These are phyloP conservation scores for Albugo candida DNA, from an alignment of 352 stramenopile genomes.

Conservation along the genomic window DNA sequence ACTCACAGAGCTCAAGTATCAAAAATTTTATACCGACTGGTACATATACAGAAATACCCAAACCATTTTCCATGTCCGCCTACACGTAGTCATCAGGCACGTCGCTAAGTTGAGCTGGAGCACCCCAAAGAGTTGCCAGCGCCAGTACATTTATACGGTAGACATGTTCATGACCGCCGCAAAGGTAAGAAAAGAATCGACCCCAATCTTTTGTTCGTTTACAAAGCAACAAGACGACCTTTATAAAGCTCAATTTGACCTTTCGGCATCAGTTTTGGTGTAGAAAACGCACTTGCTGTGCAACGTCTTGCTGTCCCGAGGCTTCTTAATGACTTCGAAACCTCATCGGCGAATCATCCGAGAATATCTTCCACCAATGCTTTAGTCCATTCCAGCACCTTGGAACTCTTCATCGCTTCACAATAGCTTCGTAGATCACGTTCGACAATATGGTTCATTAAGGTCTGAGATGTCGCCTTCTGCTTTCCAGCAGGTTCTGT, in stretches of 20 bases:
- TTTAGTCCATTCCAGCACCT: not conserved
- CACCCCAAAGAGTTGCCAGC: not conserved
- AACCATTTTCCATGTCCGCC: not conserved
- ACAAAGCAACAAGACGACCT: slow-evolving; percentile 2
- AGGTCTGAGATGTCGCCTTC: no score
- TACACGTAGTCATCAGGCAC: slow-evolving; percentile 1
- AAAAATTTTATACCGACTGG: not conserved
- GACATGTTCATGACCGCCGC: no score
- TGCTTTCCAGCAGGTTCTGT: no score
- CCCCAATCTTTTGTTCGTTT: not conserved
- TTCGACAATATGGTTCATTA: no score
- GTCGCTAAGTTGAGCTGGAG: slow-evolving; percentile 1
- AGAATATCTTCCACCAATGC: not conserved
- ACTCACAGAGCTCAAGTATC: no score
- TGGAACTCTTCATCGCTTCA: not conserved
- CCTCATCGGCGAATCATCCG: not conserved
- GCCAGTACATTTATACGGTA: not conserved
- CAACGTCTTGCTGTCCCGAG: not conserved
- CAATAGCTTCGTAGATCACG: slow-evolving; percentile 2
- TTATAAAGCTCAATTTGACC: slow-evolving; percentile 5
- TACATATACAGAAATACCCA: slow-evolving; percentile 1
- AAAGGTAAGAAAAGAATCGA: no score
- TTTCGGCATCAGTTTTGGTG: not conserved
- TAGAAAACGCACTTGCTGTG: slow-evolving; percentile 5
- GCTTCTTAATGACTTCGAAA: not conserved